Evolutionary conservation across 169 alveolate genomes (phyloP).

Genomic region (Babesia ovata): DNA sequence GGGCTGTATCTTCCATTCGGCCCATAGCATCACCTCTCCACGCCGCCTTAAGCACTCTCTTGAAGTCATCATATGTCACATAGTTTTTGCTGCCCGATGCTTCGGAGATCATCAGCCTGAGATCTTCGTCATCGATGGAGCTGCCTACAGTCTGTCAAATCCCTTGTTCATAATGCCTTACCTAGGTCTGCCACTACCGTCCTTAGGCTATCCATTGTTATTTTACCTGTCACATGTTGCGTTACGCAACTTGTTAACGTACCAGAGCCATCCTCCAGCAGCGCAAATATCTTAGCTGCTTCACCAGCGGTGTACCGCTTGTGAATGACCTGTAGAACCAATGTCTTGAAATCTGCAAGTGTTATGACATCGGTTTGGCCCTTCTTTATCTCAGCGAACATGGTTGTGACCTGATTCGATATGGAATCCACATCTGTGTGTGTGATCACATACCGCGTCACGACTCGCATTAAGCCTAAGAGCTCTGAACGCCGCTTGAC

Average conservation of each 20-base stretch:
- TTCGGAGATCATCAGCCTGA: constrained; percentile 53
- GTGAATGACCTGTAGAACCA: constrained; percentile 59
- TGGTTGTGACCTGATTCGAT: constrained; percentile 30
- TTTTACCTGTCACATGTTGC: constrained; percentile 33
- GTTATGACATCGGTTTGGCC: constrained; percentile 39
- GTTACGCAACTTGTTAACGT: neutral
- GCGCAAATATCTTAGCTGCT: constrained; percentile 62
- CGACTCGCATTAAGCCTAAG: constrained; percentile 56
- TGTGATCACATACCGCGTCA: constrained; percentile 39
- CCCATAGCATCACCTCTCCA: constrained; percentile 65
- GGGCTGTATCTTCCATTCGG: constrained; percentile 9
- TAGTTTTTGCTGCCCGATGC: constrained; percentile 40
- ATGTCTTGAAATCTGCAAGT: constrained; percentile 53
- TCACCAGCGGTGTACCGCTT: constrained; percentile 55
- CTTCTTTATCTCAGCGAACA: constrained; percentile 62
- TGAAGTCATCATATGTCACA: constrained; percentile 52
- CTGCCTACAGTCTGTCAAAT: constrained; percentile 27
- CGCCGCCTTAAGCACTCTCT: constrained; percentile 40
- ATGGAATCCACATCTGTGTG: neutral
- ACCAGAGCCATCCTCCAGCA: constrained; percentile 68
- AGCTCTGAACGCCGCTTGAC: constrained; percentile 71
- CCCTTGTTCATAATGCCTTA: neutral
- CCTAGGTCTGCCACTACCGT: constrained; percentile 44
- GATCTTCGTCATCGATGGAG: constrained; percentile 48
- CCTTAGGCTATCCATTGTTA: constrained; percentile 55